Percentiles rank a stretch among this genome's conserved stretches.
phyloP scores from a whole-genome alignment of 176 grass and related monocot species.

The Poa annua region DNA sequence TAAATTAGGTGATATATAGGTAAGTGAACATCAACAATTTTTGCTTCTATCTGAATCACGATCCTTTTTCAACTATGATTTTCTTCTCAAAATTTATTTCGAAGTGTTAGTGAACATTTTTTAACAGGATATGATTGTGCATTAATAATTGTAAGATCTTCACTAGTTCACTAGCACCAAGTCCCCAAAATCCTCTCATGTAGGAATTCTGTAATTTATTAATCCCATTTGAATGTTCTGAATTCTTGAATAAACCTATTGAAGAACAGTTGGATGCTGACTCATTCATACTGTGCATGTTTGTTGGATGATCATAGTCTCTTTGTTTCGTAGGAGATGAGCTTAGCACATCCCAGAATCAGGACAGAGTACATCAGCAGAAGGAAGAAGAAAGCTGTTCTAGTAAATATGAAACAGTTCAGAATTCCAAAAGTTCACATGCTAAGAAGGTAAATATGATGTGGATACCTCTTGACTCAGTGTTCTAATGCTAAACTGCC shows the following conservation, averaged over 20 bases:
- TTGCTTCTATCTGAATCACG: neutral
- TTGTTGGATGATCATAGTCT: conserved; percentile 19
- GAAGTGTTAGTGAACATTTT: neutral
- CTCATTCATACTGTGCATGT: conserved; percentile 13
- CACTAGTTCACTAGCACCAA: neutral
- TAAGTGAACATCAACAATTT: neutral
- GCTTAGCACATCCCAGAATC: conserved; percentile 34
- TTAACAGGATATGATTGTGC: neutral
- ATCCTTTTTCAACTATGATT: conserved; percentile 21
- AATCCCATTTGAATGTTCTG: neutral
- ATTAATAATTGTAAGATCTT: neutral
- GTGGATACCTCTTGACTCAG: neutral
- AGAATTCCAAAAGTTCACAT: conserved; percentile 23
- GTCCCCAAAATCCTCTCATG: neutral
- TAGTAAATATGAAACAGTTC: conserved; percentile 36
- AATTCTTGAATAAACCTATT: neutral
- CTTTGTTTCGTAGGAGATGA: conserved; percentile 35
- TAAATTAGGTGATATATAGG: neutral
- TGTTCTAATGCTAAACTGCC: neutral
- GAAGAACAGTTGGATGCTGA: neutral
- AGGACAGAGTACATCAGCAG: neutral
- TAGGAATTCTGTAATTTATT: neutral
- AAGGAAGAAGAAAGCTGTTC: conserved; percentile 41
- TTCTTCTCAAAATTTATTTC: conserved; percentile 4
- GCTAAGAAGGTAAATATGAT: conserved; percentile 50